Conservation (phyloP, 306 rosid genomes). For the Cucurbita maxima region DNA sequence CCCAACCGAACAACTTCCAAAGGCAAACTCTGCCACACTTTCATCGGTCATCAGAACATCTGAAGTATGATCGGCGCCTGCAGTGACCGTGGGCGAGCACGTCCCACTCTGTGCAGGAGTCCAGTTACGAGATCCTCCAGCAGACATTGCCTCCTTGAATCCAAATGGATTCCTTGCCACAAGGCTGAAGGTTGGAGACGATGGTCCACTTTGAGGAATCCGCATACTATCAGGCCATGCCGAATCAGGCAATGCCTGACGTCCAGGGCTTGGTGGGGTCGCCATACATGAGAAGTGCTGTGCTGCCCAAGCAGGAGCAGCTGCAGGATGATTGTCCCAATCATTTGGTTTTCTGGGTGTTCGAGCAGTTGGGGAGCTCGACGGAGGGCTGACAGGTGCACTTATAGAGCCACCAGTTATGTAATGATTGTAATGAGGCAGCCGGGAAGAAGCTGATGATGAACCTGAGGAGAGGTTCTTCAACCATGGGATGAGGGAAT, state of each 20-base stretch:
- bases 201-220: conserved; percentile 42
- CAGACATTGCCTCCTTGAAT: conserved; percentile 26
- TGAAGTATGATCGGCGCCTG: conserved; percentile 20
- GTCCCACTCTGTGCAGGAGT: conserved; percentile 53
- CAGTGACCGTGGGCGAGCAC: conserved; percentile 36
- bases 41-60: conserved; percentile 50
- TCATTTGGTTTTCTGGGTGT: conserved; percentile 33
- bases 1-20: conserved; percentile 31
- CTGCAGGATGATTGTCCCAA: conserved; percentile 36
- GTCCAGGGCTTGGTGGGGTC: conserved; percentile 49
- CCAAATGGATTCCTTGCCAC: conserved; percentile 38
- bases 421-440: conserved; percentile 24
- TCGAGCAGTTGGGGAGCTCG: conserved; percentile 46
- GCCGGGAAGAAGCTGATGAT: conserved; percentile 34
- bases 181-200: conserved; percentile 48
- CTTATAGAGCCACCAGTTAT: conserved; percentile 41
- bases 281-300: conserved; percentile 30
- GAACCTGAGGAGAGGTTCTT: conserved; percentile 42
- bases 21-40: conserved; percentile 45
- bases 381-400: conserved; percentile 53
- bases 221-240: conserved; percentile 36
- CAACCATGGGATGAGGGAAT: conserved; percentile 56
- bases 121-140: conserved; percentile 39
- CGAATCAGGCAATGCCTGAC: conserved; percentile 31
- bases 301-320: conserved; percentile 27